Conservation (phyloP, 2,329 filamentous ascomycete genomes). For the Colletotrichum musicola region DNA sequence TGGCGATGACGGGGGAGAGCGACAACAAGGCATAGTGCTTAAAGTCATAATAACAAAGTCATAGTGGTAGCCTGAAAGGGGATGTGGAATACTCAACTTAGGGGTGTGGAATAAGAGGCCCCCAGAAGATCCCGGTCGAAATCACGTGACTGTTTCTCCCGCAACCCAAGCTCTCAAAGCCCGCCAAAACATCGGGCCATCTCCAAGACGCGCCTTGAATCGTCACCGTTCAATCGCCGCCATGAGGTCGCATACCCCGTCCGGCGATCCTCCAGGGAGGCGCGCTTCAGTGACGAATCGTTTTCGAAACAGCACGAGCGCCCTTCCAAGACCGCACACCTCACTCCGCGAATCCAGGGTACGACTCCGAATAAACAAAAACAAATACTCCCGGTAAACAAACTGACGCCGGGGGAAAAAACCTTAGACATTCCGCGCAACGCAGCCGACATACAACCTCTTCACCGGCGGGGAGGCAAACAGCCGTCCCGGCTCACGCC, state of each 20-base stretch:
- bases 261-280: constrained; percentile 47
- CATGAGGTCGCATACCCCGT: constrained; percentile 45
- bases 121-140: not conserved
- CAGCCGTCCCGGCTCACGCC: constrained; percentile 55
- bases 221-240: constrained; percentile 45
- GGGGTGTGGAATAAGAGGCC: too few relatives aligned
- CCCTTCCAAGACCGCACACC: constrained; percentile 52
- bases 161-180: constrained; percentile 14
- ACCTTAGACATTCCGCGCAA: constrained; percentile 60
- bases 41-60: too few relatives aligned
- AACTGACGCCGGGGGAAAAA: constrained; percentile 3
- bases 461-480: constrained; percentile 64
- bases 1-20: too few relatives aligned
- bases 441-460: constrained; percentile 71
- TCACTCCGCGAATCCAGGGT: constrained; percentile 54
- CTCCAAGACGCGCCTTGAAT: constrained; percentile 29
- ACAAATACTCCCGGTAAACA: constrained; percentile 13
- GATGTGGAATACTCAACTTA: too few relatives aligned
- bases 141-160: constrained; percentile 33
- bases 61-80: too few relatives aligned
- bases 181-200: constrained; percentile 35
- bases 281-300: constrained; percentile 48
- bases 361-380: constrained; percentile 43
- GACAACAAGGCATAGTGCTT: too few relatives aligned
- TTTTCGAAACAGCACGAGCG: constrained; percentile 52